phyloP scores from a whole-genome alignment of 2,329 filamentous ascomycete species.

The Ophiostoma perfectum region DNA sequence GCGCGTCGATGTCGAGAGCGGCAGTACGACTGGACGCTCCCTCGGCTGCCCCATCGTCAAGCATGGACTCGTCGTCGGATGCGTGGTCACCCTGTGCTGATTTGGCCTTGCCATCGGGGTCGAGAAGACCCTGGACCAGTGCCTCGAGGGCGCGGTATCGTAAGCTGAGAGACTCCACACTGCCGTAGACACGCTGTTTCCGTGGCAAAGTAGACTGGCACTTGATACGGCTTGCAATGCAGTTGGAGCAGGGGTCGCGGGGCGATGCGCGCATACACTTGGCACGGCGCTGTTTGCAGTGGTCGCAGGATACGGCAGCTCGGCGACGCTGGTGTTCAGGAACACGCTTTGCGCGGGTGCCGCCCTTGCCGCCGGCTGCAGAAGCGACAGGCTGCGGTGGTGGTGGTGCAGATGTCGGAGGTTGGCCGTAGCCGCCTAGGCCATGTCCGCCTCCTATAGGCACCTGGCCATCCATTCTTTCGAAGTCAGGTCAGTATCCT shows the following conservation, averaged over 20 bases:
- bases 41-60: not conserved
- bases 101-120: constrained; percentile 33
- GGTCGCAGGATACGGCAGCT: constrained; percentile 42
- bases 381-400: not conserved
- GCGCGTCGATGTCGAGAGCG: constrained; percentile 24
- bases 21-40: not conserved
- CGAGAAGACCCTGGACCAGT: constrained; percentile 39
- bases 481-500: not conserved
- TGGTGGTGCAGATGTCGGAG: not conserved
- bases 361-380: not conserved
- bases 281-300: constrained; percentile 43
- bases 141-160: constrained; percentile 40
- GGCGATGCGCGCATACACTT: constrained; percentile 39
- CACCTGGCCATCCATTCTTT: not conserved
- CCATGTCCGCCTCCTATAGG: not conserved
- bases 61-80: constrained; percentile 13
- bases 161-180: constrained; percentile 38
- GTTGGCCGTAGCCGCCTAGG: not conserved
- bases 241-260: constrained; percentile 39
- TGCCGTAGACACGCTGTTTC: constrained; percentile 41
- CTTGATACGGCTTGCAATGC: constrained; percentile 37
- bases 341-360: constrained; percentile 30
- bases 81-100: not conserved
- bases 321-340: constrained; percentile 41
- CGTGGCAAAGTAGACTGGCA: constrained; percentile 41